A percentile compares a stretch with the other conserved stretches of the same genome.
Conservation (phyloP, 495 filamentous ascomycete species). For the Letharia columbiana region DNA sequence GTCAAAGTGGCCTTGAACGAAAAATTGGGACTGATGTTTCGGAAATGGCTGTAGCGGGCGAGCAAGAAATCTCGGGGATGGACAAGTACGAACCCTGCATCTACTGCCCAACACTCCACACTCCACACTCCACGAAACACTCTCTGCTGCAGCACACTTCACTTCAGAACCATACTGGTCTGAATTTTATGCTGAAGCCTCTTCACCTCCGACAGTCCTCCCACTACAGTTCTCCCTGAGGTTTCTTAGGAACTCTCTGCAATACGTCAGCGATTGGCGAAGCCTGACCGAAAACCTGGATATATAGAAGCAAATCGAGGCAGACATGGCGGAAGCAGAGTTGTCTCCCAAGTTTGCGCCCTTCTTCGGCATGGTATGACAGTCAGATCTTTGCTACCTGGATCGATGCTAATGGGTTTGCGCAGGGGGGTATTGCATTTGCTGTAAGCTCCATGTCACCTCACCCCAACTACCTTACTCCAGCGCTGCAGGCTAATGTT, state of each 20-base stretch:
- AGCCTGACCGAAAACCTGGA: background rate
- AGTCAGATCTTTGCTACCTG: slow-evolving; percentile 9
- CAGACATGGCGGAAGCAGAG: slow-evolving; percentile 57
- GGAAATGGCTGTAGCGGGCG: slow-evolving; percentile 5
- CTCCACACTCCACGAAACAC: background rate
- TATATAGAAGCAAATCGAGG: slow-evolving; percentile 1
- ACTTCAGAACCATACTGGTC: background rate
- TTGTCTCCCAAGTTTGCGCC: slow-evolving; percentile 84
- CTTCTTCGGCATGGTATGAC: slow-evolving; percentile 91
- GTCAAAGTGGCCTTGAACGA: background rate
- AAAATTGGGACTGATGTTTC: background rate
- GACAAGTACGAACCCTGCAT: slow-evolving; percentile 14
- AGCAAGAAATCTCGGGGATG: slow-evolving; percentile 15
- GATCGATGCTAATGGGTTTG: slow-evolving; percentile 22
- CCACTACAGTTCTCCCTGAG: background rate
- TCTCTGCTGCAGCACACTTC: background rate
- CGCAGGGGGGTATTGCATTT: slow-evolving; percentile 73
- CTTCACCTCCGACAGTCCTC: background rate
- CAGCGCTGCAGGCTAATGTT: background rate
- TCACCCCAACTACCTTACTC: slow-evolving; percentile 24
- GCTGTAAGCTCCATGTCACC: slow-evolving; percentile 59
- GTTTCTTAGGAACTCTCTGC: background rate
- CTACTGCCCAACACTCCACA: background rate
- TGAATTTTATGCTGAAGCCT: background rate
- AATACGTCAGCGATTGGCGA: background rate